Evolutionary conservation across 2,329 filamentous ascomycete species (phyloP).

Genomic region (Colletotrichum orbiculare): DNA sequence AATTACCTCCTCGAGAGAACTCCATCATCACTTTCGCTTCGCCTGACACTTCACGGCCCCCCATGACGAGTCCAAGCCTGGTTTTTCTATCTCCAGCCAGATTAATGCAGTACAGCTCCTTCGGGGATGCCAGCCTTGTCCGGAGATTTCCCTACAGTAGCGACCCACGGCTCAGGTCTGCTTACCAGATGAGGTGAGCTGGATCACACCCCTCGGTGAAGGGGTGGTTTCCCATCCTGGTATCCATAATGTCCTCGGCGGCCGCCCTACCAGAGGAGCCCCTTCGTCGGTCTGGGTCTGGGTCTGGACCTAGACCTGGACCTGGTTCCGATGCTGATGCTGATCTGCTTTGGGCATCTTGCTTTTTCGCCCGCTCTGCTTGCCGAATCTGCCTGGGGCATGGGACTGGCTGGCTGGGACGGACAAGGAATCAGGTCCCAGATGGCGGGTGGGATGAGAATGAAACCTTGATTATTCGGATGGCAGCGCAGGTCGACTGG

Average conservation of each 20-base stretch:
- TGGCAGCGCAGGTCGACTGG: no score
- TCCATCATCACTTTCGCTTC: background rate
- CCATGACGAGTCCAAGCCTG: background rate
- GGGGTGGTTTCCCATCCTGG: background rate
- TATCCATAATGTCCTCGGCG: background rate
- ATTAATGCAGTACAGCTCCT: background rate
- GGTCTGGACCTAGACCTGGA: background rate
- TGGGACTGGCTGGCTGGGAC: constrained; percentile 11
- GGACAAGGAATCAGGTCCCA: background rate
- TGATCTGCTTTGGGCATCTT: background rate
- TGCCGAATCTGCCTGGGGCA: constrained; percentile 24
- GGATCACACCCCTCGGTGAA: background rate
- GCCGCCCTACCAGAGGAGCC: background rate
- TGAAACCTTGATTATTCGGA: no score
- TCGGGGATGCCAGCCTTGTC: constrained; percentile 6
- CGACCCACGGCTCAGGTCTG: background rate
- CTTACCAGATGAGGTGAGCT: background rate
- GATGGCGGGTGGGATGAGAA: background rate
- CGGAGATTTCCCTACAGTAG: background rate
- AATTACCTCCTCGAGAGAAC: background rate
- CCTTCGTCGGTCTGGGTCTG: constrained; percentile 6
- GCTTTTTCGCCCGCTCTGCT: constrained; percentile 6
- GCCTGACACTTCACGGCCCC: no score
- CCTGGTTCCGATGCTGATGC: background rate
- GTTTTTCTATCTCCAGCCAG: constrained; percentile 5